Evolutionary conservation across 1,284 basidiomycete species (phyloP).

Genomic region (Bjerkandera adusta): DNA sequence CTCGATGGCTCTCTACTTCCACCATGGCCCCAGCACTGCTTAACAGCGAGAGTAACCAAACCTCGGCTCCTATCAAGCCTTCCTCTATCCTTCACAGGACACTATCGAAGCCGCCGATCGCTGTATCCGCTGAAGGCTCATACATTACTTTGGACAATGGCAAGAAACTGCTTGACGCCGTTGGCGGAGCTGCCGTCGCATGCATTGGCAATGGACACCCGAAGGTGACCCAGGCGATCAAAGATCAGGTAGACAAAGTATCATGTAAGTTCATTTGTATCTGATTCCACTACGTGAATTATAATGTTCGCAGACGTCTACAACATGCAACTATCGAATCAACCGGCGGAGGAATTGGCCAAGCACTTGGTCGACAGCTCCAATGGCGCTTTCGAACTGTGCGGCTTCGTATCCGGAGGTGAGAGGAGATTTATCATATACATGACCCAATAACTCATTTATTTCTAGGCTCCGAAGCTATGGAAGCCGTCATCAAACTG

Average conservation of each 20-base stretch:
- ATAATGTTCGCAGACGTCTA: slow-evolving; percentile 62
- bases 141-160: slow-evolving; percentile 71
- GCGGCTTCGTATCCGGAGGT: slow-evolving; percentile 74
- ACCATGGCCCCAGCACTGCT: slow-evolving; percentile 20
- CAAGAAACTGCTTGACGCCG: slow-evolving; percentile 63
- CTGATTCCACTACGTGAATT: neutral
- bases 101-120: slow-evolving; percentile 69
- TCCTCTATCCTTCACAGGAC: slow-evolving; percentile 41
- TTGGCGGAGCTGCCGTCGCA: slow-evolving; percentile 83
- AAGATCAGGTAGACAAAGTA: slow-evolving; percentile 74
- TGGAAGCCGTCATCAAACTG: slow-evolving; percentile 80
- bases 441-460: too few species aligned
- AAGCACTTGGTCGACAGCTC: slow-evolving; percentile 56
- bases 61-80: slow-evolving; percentile 15
- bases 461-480: slow-evolving; percentile 75
- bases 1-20: neutral
- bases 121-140: slow-evolving; percentile 61
- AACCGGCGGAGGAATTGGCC: slow-evolving; percentile 77
- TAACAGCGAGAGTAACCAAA: slow-evolving; percentile 13
- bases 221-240: slow-evolving; percentile 66
- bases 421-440: too few species aligned
- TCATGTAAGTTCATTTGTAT: slow-evolving; percentile 49
- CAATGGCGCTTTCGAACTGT: slow-evolving; percentile 70
- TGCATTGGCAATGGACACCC: slow-evolving; percentile 78
- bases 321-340: slow-evolving; percentile 75